A percentile compares a stretch with the other conserved stretches of the same genome.
phyloP scores from a whole-genome alignment of 768 basidiomycete species.

The Ramaria rubella region DNA sequence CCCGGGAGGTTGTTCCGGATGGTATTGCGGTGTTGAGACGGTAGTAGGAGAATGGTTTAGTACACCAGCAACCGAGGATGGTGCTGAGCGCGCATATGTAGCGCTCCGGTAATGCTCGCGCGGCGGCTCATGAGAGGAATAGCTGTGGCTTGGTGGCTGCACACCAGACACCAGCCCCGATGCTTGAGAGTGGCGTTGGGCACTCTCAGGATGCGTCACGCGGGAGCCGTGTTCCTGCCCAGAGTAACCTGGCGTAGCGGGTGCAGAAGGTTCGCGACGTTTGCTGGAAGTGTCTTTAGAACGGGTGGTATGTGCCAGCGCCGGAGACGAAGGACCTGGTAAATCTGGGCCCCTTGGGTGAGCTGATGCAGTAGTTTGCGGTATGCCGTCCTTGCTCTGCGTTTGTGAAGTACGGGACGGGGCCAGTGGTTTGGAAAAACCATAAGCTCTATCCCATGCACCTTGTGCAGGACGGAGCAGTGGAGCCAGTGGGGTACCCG shows the following conservation, averaged over 20 bases:
- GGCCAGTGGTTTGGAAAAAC: not conserved
- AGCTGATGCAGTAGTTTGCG: not conserved
- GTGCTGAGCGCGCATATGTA: not conserved
- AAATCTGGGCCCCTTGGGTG: not conserved
- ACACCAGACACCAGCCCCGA: not conserved
- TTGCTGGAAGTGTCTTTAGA: not conserved
- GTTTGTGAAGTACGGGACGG: not conserved
- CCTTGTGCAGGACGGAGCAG: conserved; percentile 7
- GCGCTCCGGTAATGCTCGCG: not conserved
- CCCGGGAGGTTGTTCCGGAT: not conserved
- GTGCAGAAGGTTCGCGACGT: not conserved
- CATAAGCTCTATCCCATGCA: conserved; percentile 1
- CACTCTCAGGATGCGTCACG: conserved; percentile 9
- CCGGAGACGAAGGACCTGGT: not conserved
- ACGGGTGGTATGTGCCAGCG: not conserved
- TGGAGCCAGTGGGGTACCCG: not conserved
- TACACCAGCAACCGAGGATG: not conserved
- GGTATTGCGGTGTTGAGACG: not conserved
- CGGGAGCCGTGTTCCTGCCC: not conserved
- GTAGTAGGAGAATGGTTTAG: not conserved
- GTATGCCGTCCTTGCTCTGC: not conserved
- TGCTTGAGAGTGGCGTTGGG: conserved; percentile 1
- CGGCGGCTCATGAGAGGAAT: not conserved
- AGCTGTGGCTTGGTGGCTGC: not conserved
- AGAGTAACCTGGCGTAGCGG: not conserved